Percentiles rank a stretch among this genome's conserved stretches.
Evolutionary conservation across 768 basidiomycete species (phyloP).

Genomic region (Candolleomyces efflorescens): DNA sequence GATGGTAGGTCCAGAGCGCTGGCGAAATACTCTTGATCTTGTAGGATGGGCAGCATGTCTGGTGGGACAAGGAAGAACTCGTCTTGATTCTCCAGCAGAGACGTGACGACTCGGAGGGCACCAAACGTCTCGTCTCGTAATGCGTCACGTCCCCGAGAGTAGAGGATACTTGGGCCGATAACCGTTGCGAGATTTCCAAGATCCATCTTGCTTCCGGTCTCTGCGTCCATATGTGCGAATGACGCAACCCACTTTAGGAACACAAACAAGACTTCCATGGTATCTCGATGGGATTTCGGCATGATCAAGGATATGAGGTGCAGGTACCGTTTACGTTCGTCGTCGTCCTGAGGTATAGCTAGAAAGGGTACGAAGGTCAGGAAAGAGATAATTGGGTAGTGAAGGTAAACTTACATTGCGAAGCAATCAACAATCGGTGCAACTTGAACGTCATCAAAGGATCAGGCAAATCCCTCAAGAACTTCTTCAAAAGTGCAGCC

Average conservation of each 20-base stretch:
- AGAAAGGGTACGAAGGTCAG: constrained; percentile 10
- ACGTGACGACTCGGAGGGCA: constrained; percentile 81
- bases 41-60: constrained; percentile 82
- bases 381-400: neutral
- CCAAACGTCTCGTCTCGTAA: constrained; percentile 91
- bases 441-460: constrained; percentile 94
- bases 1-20: constrained; percentile 85
- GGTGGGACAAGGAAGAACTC: constrained; percentile 92
- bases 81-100: constrained; percentile 89
- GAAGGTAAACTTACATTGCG: constrained; percentile 63
- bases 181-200: constrained; percentile 93
- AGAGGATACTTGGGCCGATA: constrained; percentile 97
- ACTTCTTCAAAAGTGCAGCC: constrained; percentile 95
- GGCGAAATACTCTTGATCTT: constrained; percentile 89
- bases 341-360: constrained; percentile 67
- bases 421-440: constrained; percentile 81
- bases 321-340: constrained; percentile 77
- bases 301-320: constrained; percentile 84
- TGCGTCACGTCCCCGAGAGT: constrained; percentile 80
- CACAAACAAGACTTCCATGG: constrained; percentile 95
- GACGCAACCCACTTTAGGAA: constrained; percentile 99
- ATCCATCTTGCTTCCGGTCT: constrained; percentile 99
- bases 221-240: constrained; percentile 96
- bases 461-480: constrained; percentile 93
- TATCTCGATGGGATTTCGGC: constrained; percentile 93